These are phyloP conservation scores for Beauveria bassiana DNA, from an alignment of 2,329 filamentous ascomycete genomes.

Conservation along the genomic window DNA sequence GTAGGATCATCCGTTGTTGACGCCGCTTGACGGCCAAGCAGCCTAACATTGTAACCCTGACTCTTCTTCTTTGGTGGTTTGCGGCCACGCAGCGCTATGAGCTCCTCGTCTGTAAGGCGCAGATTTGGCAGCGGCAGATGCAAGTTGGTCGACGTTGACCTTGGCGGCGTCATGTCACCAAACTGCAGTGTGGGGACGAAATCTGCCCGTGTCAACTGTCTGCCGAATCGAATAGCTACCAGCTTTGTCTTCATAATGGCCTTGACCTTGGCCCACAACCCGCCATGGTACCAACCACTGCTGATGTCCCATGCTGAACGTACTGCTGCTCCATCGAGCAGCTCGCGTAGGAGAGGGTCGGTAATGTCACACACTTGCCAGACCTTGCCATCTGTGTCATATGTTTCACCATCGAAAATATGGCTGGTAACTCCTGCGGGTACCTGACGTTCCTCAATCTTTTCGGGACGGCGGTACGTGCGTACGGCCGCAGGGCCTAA, in stretches of 20 bases:
- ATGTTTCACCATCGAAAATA: constrained; percentile 71
- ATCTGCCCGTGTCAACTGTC: constrained; percentile 35
- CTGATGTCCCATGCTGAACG: constrained; percentile 51
- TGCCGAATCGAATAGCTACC: constrained; percentile 52
- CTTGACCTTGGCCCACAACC: constrained; percentile 75
- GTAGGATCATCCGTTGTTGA: constrained; percentile 11
- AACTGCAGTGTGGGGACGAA: constrained; percentile 27
- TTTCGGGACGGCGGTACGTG: constrained; percentile 19
- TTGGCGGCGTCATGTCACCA: constrained; percentile 27
- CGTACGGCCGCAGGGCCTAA: constrained; percentile 28
- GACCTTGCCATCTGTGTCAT: constrained; percentile 74
- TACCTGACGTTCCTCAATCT: constrained; percentile 29
- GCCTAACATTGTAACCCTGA: constrained; percentile 27
- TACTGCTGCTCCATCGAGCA: constrained; percentile 58
- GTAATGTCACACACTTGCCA: constrained; percentile 93
- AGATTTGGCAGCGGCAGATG: constrained; percentile 29
- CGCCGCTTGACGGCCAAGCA: constrained; percentile 17
- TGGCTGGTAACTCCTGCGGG: constrained; percentile 44
- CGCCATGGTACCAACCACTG: constrained; percentile 80
- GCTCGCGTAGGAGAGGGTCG: constrained; percentile 61
- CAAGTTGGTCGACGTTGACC: constrained; percentile 22
- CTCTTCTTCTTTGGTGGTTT: constrained; percentile 30
- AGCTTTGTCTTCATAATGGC: constrained; percentile 86
- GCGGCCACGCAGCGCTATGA: constrained; percentile 26
- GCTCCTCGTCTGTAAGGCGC: constrained; percentile 27